Evolutionary conservation across 192 early-diverging fungal species (phyloP).

Genomic region (Rhizoclosmatium globosum): DNA sequence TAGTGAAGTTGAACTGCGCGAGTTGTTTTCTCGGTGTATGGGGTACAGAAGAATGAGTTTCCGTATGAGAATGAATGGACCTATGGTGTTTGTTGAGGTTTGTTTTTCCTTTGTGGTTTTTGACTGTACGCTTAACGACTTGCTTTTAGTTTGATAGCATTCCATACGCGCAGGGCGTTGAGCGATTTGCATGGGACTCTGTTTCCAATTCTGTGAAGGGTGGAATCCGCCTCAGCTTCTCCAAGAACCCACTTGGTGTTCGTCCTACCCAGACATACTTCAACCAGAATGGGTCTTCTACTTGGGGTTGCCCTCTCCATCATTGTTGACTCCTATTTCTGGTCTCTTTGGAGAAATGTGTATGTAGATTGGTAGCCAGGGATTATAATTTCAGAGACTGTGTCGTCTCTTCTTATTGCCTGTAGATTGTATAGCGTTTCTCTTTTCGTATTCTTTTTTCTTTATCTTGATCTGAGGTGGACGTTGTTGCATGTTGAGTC

Average conservation of each 20-base stretch:
- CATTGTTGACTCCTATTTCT: background rate
- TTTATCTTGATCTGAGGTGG: no score
- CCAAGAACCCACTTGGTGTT: constrained; percentile 95
- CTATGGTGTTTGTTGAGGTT: constrained; percentile 98
- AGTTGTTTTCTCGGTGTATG: constrained; percentile 76
- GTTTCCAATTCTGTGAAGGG: constrained; percentile 87
- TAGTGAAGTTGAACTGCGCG: constrained; percentile 87
- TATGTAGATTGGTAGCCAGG: no score
- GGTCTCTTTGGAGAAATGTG: constrained; percentile 6
- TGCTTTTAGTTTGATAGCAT: constrained; percentile 87
- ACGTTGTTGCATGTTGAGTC: no score
- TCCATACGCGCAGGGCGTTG: constrained; percentile 87
- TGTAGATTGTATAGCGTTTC: no score
- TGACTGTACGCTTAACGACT: background rate
- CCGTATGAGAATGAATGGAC: constrained; percentile 87
- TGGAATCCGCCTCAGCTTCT: constrained; percentile 93
- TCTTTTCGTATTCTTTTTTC: no score
- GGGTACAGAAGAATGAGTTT: constrained; percentile 93
- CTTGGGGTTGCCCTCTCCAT: background rate
- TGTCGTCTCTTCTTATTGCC: no score
- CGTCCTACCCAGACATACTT: constrained; percentile 47
- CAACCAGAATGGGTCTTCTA: background rate
- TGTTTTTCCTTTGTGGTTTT: background rate
- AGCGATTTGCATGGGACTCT: constrained; percentile 85
- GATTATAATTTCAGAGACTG: no score